Conservation (phyloP, 2,329 filamentous ascomycete genomes). For the Phoma sp. region DNA sequence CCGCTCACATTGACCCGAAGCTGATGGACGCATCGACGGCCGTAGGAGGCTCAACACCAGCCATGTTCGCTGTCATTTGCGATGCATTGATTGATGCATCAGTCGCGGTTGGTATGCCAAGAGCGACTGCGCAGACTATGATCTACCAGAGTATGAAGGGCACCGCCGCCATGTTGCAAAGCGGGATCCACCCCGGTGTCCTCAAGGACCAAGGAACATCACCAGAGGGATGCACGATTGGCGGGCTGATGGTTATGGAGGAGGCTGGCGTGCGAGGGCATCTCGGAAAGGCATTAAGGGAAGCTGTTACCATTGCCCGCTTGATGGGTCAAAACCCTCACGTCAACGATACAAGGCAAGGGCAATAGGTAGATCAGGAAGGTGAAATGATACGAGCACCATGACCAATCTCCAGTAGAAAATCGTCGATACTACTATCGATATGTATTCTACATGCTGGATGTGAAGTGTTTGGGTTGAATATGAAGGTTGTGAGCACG, state of each 20-base stretch:
- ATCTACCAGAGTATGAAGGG: constrained; percentile 45
- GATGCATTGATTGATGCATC: constrained; percentile 43
- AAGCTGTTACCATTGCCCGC: constrained; percentile 57
- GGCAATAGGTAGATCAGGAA: not conserved
- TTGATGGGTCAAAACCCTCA: constrained; percentile 51
- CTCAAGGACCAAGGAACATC: constrained; percentile 42
- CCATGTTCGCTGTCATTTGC: constrained; percentile 42
- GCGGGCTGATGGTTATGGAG: constrained; percentile 44
- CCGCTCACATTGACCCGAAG: constrained; percentile 26
- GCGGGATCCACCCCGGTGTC: constrained; percentile 36
- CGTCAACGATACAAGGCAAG: constrained; percentile 53
- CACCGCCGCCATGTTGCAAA: constrained; percentile 39
- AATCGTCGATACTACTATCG: too few relatives aligned
- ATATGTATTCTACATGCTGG: too few relatives aligned
- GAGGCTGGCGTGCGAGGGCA: constrained; percentile 38
- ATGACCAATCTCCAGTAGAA: not conserved
- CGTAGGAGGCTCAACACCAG: constrained; percentile 40
- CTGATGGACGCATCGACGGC: constrained; percentile 42
- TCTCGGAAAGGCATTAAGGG: constrained; percentile 51
- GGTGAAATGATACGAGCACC: not conserved
- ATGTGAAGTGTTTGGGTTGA: not conserved
- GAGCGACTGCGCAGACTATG: constrained; percentile 34
- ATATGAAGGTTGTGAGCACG: not conserved
- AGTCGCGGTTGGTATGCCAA: constrained; percentile 38
- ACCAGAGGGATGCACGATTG: constrained; percentile 45